Base-by-base conservation (phyloP, 306 rosid species). In the Lotus japonicus region DNA sequence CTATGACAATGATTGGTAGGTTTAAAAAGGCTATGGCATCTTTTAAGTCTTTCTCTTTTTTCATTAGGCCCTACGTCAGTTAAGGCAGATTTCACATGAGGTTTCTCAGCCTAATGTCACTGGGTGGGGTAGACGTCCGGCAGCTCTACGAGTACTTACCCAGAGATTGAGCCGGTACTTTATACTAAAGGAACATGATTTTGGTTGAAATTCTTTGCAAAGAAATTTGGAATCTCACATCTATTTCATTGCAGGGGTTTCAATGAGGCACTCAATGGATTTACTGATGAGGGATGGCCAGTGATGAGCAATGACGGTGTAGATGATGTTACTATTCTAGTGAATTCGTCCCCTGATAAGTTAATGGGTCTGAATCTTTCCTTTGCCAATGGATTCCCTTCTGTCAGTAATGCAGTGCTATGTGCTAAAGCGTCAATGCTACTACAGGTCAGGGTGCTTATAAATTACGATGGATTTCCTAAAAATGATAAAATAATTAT, bases 391-490 rank as follows among this genome's bases (percentile, higher is more conserved):
- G 98, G 90, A 41, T 92, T 86, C 68, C 92, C 97, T 13, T 83
- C 95, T 75, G 95, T 92, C 77, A 92, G 96, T 66, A 89, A 89
- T 77, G 84, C 97, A 7, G 97, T 92, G 48, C 79, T 92, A 63
- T 92, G 98, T 88, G 98, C 98, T 50, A 90, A 88, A 88, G 98
- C 98, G 8, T 92, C 98, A 0, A 92, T 92, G 98, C 85, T 92
- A 55, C 82, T 92, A 82, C 98, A 92, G 98, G 98, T 92, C 31
- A 75, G 83, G 71, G 55, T 71, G 50, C 77, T 71, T 35, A 10
- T 9, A 62, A 68, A 41, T 51, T 60, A 63, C 39, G 41, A 31
- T 35, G 28, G 16, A 39, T 59, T 57, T 64, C n/a, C 45, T 18
- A 16, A 11, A 33, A 75, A 15, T 58, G 51, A 21, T 36, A 35